Evolutionary conservation across 345 rosid genomes (phyloP).

Genomic region (Ceriops tagal): DNA sequence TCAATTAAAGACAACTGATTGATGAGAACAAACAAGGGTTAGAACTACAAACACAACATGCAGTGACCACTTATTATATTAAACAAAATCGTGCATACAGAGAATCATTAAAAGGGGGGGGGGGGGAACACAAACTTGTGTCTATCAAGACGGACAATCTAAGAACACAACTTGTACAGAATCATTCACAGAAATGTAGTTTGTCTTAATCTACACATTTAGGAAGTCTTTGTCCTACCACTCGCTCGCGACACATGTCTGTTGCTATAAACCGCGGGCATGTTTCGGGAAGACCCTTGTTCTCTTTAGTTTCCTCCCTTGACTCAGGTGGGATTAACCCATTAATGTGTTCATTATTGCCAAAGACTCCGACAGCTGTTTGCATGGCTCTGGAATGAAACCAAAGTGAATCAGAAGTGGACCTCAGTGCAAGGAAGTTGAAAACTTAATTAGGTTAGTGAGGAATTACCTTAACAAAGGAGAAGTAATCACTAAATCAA

Average conservation of each 20-base stretch:
- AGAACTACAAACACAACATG: no score
- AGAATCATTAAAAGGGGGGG: no score
- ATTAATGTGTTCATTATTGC: slow-evolving; percentile 27
- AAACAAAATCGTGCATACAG: no score
- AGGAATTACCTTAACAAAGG: slow-evolving; percentile 49
- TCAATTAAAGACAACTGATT: not conserved
- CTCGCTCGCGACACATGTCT: slow-evolving; percentile 73
- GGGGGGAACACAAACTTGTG: no score
- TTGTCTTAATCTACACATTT: no score
- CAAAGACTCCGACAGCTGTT: slow-evolving; percentile 67
- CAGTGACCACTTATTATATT: no score
- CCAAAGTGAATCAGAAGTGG: not conserved
- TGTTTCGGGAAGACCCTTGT: slow-evolving; percentile 16
- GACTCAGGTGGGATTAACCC: slow-evolving; percentile 16
- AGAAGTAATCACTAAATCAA: slow-evolving; percentile 55
- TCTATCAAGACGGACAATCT: no score
- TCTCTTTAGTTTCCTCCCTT: slow-evolving; percentile 21
- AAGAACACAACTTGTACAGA: no score
- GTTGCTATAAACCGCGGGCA: slow-evolving; percentile 59
- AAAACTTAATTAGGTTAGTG: not conserved
- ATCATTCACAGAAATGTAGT: no score
- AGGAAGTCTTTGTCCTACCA: slow-evolving; percentile 32
- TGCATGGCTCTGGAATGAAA: slow-evolving; percentile 59
- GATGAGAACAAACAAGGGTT: not conserved
- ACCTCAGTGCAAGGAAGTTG: not conserved